Base-by-base conservation (phyloP, 257 asterid genomes). In the Striga asiatica region DNA sequence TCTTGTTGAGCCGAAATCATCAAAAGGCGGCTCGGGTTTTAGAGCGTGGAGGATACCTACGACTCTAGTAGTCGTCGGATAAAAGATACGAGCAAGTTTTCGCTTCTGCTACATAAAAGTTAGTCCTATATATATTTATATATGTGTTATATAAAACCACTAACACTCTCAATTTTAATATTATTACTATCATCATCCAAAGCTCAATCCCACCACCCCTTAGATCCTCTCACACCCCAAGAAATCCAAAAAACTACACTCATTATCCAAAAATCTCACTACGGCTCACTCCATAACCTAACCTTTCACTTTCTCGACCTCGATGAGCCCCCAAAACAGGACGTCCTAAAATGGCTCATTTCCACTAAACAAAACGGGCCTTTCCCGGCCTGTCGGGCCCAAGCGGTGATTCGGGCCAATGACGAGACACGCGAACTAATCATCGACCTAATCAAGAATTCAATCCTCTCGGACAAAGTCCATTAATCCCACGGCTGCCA, bases 271-370 rank as follows among this genome's bases (percentile, higher is more conserved):
- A 81, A 67, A 0, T 78, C 78, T 5, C 63, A 52, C 35, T 49
- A 47, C 19, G 51, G 60, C 10, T 63, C 80, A 8, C 62, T 62
- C 17, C 56, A 80, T 5, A 78, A 76, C 48, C 45, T 66, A 14
- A 81, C 82, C 20, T 75, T 81, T 58, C 94, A 84, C 56, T 77
- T 50, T 65, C 78, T 84, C 35, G 94, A 79, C 19, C 56, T 84
- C 7, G 81, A 81, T 12, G 94, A 79, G 67, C 94, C 94, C 2
- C 74, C 75, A 1, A 85, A 85, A 50, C 34, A 63, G 4, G 74
- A 74, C 41, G 88, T 82, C 64, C 79, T 82, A 1, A 47, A 57
- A 24, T 80, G 85, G 85, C 58, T 76, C 10, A 71, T 76, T 6
- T 50, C 67, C 0, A 48, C 13, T 6, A 49, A 65, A 10, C 45